Percentiles rank a stretch among this genome's conserved stretches.
Conservation (phyloP, 371 early-diverging fungal genomes). For the Choanephora cucurbitarum region DNA sequence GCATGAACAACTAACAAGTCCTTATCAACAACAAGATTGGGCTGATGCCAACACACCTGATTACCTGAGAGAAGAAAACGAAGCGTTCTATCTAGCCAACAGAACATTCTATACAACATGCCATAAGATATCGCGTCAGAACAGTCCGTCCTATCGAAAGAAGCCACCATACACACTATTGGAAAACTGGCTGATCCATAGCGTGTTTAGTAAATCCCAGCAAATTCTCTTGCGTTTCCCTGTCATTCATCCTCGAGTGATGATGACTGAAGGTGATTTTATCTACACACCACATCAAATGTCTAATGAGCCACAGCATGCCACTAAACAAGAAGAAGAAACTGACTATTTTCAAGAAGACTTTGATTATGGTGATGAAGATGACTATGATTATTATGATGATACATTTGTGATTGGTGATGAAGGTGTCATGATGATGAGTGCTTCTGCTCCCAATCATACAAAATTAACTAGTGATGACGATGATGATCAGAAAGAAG, state of each 20-base stretch:
- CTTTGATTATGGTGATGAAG: slow-evolving; percentile 27
- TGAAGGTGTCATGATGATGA: slow-evolving; percentile 31
- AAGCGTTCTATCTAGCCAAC: slow-evolving; percentile 37
- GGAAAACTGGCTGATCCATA: slow-evolving; percentile 49
- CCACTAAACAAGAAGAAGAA: slow-evolving; percentile 32
- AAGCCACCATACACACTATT: slow-evolving; percentile 42
- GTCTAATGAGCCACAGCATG: slow-evolving; percentile 32
- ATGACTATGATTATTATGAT: slow-evolving; percentile 28
- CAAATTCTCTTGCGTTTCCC: slow-evolving; percentile 45
- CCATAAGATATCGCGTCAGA: slow-evolving; percentile 51
- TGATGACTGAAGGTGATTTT: slow-evolving; percentile 48
- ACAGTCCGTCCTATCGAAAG: slow-evolving; percentile 42
- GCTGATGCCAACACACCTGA: no score
- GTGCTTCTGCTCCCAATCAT: slow-evolving; percentile 32
- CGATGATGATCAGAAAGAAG: slow-evolving; percentile 14
- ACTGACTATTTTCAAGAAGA: slow-evolving; percentile 20
- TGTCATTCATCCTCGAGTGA: slow-evolving; percentile 36
- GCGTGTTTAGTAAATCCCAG: slow-evolving; percentile 54
- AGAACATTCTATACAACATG: slow-evolving; percentile 51
- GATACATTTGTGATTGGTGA: slow-evolving; percentile 33
- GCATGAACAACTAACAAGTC: no score
- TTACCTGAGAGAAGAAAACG: slow-evolving; percentile 12
- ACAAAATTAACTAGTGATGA: slow-evolving; percentile 14
- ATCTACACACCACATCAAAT: slow-evolving; percentile 53
- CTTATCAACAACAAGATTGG: no score